Percentiles rank a stretch among this genome's conserved stretches.
Evolutionary conservation across 2,329 filamentous ascomycete species (phyloP).

Genomic region (Chaetothyriales sp.): DNA sequence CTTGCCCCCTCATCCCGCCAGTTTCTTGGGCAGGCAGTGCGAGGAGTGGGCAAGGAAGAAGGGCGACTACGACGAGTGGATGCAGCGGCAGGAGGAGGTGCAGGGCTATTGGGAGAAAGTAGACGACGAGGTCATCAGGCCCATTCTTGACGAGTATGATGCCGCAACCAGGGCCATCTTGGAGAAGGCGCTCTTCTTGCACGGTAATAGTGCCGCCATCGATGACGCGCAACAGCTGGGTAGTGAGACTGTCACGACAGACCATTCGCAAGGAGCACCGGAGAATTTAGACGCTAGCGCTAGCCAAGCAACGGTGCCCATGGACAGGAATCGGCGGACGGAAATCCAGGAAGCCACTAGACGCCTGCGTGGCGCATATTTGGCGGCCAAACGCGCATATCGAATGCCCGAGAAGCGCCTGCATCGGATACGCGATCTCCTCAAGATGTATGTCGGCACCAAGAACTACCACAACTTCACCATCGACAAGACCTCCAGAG

Average conservation of each 20-base stretch:
- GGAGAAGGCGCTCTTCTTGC: constrained; percentile 28
- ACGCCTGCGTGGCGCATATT: constrained; percentile 67
- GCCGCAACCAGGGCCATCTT: constrained; percentile 26
- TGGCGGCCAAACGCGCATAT: constrained; percentile 70
- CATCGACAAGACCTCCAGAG: constrained; percentile 66
- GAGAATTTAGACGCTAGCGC: constrained; percentile 9
- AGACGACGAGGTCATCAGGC: constrained; percentile 68
- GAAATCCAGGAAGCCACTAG: constrained; percentile 51
- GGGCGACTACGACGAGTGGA: constrained; percentile 55
- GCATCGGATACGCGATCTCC: constrained; percentile 58
- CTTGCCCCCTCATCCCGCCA: constrained; percentile 79
- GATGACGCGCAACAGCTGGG: constrained; percentile 8
- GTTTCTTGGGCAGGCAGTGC: constrained; percentile 71
- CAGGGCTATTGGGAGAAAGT: constrained; percentile 68
- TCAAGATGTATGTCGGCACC: constrained; percentile 68
- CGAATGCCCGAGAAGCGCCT: constrained; percentile 62
- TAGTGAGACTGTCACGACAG: constrained; percentile 4
- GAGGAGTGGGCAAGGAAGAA: constrained; percentile 62
- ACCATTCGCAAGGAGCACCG: constrained; percentile 4
- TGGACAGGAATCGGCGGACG: not conserved
- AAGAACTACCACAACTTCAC: constrained; percentile 97
- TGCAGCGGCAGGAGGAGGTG: constrained; percentile 60
- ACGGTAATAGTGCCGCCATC: constrained; percentile 24
- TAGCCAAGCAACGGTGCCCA: not conserved
- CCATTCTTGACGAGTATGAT: constrained; percentile 38